Conservation (phyloP, 768 basidiomycete genomes). For the Chalciporus sphaerocephalus region DNA sequence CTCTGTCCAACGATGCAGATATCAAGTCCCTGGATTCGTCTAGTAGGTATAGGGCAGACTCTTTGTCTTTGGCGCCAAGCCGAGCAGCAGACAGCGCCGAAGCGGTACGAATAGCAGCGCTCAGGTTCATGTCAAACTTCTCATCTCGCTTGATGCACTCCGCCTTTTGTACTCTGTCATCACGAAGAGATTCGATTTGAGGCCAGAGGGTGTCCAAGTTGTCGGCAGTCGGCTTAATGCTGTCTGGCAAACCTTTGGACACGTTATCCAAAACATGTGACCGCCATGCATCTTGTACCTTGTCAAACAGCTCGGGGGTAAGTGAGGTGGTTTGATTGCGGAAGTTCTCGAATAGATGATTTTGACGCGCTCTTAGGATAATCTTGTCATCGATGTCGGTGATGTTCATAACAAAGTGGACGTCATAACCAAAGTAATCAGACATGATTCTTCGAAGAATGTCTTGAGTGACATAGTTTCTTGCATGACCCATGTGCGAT, state of each 20-base stretch:
- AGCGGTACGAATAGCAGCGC: slow-evolving; percentile 58
- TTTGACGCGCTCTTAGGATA: slow-evolving; percentile 84
- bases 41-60: slow-evolving; percentile 55
- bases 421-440: slow-evolving; percentile 96
- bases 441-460: slow-evolving; percentile 63
- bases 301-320: slow-evolving; percentile 52
- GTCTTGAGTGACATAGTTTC: slow-evolving; percentile 17
- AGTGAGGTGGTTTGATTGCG: slow-evolving; percentile 50
- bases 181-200: slow-evolving; percentile 44
- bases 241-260: slow-evolving; percentile 54
- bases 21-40: slow-evolving; percentile 76
- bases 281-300: slow-evolving; percentile 61
- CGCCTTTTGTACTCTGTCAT: slow-evolving; percentile 60
- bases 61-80: slow-evolving; percentile 37
- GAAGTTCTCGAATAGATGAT: slow-evolving; percentile 63
- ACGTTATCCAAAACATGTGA: slow-evolving; percentile 61
- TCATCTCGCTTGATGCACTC: slow-evolving; percentile 76
- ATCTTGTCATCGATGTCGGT: slow-evolving; percentile 99
- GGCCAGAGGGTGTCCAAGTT: slow-evolving; percentile 53
- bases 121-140: slow-evolving; percentile 88
- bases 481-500: slow-evolving; percentile 96
- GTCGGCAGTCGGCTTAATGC: slow-evolving; percentile 45
- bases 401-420: slow-evolving; percentile 99
- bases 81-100: slow-evolving; percentile 54
- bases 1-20: slow-evolving; percentile 63